These are phyloP conservation scores for Isoetes taiwanensis DNA, from an alignment of 75 land plant species.

Conservation along the genomic window DNA sequence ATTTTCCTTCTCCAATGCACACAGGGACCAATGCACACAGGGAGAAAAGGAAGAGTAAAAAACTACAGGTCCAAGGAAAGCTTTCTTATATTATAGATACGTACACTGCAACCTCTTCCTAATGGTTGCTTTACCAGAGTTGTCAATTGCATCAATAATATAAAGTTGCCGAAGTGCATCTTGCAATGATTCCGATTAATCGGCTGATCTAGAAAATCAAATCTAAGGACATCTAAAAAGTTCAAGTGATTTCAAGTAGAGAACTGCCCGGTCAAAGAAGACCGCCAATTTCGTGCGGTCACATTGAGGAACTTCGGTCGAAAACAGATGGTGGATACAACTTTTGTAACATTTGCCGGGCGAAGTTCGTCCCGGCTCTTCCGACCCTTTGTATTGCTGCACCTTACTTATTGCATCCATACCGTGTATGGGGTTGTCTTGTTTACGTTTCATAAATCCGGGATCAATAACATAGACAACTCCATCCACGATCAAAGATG, in stretches of 20 bases:
- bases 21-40: too few species aligned
- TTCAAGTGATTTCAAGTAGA: conserved; percentile 80
- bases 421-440: conserved; percentile 78
- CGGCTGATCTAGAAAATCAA: conserved; percentile 97
- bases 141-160: conserved; percentile 90
- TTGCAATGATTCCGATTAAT: conserved; percentile 59
- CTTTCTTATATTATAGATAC: too few species aligned
- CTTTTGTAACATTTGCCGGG: conserved; percentile 93
- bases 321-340: conserved; percentile 50
- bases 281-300: conserved; percentile 86
- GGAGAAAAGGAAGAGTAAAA: too few species aligned
- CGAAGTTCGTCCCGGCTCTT: conserved; percentile 91
- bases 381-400: conserved; percentile 90
- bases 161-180: conserved; percentile 91
- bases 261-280: conserved; percentile 93
- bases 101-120: too few species aligned
- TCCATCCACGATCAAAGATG: conserved; percentile 96
- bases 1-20: too few species aligned
- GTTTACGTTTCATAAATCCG: conserved; percentile 91
- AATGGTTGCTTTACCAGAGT: too few species aligned
- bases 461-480: conserved; percentile 98
- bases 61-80: too few species aligned
- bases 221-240: conserved; percentile 68
- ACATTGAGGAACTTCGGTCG: conserved; percentile 61
- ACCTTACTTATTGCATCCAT: conserved; percentile 94